These are phyloP conservation scores for Phytophthora litchii DNA, from an alignment of 352 stramenopile genomes.

Conservation along the genomic window DNA sequence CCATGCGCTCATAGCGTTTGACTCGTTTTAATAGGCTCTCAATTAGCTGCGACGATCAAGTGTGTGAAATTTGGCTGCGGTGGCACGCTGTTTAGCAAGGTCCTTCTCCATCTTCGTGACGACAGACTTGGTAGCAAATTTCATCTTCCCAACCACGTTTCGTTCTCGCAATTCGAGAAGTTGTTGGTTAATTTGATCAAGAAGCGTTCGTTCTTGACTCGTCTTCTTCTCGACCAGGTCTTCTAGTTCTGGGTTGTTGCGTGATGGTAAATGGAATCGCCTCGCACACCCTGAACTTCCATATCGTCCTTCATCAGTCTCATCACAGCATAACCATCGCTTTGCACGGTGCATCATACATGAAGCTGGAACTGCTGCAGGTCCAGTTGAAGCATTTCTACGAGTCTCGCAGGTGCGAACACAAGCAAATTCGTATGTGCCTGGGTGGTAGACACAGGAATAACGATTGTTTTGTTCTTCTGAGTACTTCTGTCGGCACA, in stretches of 20 bases:
- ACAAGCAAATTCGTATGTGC: conserved; percentile 69
- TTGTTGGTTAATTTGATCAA: conserved; percentile 67
- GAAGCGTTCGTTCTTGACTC: conserved; percentile 40
- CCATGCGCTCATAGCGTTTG: too few species aligned
- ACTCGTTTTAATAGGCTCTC: conserved; percentile 7
- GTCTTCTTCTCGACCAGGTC: conserved; percentile 51
- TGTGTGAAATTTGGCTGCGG: conserved; percentile 56
- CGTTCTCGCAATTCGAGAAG: conserved; percentile 62
- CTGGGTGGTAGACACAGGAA: conserved; percentile 69
- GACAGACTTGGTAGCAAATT: conserved; percentile 47
- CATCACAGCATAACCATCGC: conserved; percentile 78
- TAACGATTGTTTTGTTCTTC: conserved; percentile 76
- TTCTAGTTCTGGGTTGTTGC: conserved; percentile 48
- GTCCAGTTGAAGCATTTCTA: conserved; percentile 5
- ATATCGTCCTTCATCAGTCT: conserved; percentile 71
- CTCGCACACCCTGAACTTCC: conserved; percentile 63
- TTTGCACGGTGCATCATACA: conserved; percentile 81
- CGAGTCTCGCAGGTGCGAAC: conserved; percentile 59
- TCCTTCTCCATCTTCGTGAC: conserved; percentile 62
- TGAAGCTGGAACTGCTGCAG: conserved; percentile 24
- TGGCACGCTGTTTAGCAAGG: conserved; percentile 45
- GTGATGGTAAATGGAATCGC: conserved; percentile 64
- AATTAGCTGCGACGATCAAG: conserved; percentile 44
- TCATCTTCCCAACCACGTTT: conserved; percentile 61
- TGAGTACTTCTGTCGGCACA: conserved; percentile 71